Evolutionary conservation across 1,284 basidiomycete species (phyloP).

Genomic region (Stereum hirsutum): DNA sequence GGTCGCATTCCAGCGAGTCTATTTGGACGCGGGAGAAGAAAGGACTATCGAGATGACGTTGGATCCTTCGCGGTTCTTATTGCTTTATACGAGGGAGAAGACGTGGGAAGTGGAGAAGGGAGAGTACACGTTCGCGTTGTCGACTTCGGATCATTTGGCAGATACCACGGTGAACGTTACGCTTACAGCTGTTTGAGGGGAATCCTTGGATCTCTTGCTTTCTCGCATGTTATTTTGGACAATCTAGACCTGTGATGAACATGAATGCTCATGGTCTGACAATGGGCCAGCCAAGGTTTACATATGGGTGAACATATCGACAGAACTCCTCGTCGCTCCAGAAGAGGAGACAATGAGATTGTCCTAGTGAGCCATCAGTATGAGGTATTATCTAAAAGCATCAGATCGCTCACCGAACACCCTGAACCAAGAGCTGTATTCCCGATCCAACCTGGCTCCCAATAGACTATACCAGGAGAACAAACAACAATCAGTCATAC

Average conservation of each 20-base stretch:
- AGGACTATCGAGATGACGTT: constrained; percentile 15
- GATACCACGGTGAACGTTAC: constrained; percentile 15
- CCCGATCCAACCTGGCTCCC: constrained; percentile 59
- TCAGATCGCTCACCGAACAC: constrained; percentile 34
- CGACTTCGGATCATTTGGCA: constrained; percentile 15
- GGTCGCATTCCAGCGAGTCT: constrained; percentile 19
- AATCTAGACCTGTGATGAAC: too few relatives aligned
- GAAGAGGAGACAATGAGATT: constrained; percentile 22
- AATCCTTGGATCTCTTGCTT: constrained; percentile 1
- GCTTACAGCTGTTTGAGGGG: constrained; percentile 8
- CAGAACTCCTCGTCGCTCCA: constrained; percentile 22
- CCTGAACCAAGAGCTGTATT: constrained; percentile 45
- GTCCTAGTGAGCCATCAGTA: constrained; percentile 16
- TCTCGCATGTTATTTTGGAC: too few relatives aligned
- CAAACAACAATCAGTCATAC: constrained; percentile 19
- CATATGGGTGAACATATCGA: constrained; percentile 20
- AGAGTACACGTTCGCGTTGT: constrained; percentile 19
- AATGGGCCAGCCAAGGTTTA: not conserved
- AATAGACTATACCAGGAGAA: constrained; percentile 29
- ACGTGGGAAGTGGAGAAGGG: constrained; percentile 20
- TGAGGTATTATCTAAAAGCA: not conserved
- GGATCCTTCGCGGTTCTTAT: constrained; percentile 18
- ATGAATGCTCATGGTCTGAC: too few relatives aligned
- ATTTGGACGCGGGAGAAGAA: constrained; percentile 18
- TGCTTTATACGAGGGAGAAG: constrained; percentile 15